A percentile compares a stretch with the other conserved stretches of the same genome.
These are phyloP conservation scores for Pilasporangium apinafurcum DNA, from an alignment of 352 stramenopile genomes.

Conservation along the genomic window DNA sequence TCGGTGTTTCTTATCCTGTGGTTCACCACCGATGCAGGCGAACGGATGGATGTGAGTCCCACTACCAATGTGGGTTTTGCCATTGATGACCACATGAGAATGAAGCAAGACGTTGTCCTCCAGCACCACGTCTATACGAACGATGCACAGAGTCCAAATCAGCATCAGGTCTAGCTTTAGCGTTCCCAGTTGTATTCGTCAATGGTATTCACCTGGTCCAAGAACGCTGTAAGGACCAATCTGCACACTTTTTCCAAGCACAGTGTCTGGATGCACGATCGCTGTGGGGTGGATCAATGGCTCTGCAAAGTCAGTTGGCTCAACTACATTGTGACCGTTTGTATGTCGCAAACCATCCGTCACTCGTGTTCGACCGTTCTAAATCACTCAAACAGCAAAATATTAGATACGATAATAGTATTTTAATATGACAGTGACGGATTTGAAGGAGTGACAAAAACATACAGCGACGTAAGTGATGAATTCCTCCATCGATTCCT, in stretches of 20 bases:
- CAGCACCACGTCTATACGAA: slow-evolving; percentile 48
- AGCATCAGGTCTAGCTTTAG: too few species aligned
- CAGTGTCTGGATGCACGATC: slow-evolving; percentile 57
- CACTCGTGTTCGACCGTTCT: neutral
- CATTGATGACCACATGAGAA: slow-evolving; percentile 73
- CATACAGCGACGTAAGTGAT: slow-evolving; percentile 35
- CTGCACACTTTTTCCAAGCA: slow-evolving; percentile 48
- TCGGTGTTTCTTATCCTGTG: slow-evolving; percentile 81
- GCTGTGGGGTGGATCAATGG: slow-evolving; percentile 54
- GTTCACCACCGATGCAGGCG: slow-evolving; percentile 61
- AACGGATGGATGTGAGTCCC: slow-evolving; percentile 67
- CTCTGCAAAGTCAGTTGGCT: neutral
- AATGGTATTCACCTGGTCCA: slow-evolving; percentile 34
- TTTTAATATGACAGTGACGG: neutral
- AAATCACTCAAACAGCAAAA: neutral
- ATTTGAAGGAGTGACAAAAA: neutral
- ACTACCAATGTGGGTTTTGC: slow-evolving; percentile 43
- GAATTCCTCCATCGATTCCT: slow-evolving; percentile 45
- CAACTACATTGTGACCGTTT: neutral
- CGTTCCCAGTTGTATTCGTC: neutral
- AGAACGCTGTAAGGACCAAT: slow-evolving; percentile 71
- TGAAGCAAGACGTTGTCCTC: slow-evolving; percentile 56
- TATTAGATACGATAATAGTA: neutral
- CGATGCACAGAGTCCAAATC: too few species aligned
- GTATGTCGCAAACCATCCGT: slow-evolving; percentile 2